Evolutionary conservation across 768 basidiomycete species (phyloP), one percentile per base, ranked within the genome.

Genomic region (Boletus speciosus): DNA sequence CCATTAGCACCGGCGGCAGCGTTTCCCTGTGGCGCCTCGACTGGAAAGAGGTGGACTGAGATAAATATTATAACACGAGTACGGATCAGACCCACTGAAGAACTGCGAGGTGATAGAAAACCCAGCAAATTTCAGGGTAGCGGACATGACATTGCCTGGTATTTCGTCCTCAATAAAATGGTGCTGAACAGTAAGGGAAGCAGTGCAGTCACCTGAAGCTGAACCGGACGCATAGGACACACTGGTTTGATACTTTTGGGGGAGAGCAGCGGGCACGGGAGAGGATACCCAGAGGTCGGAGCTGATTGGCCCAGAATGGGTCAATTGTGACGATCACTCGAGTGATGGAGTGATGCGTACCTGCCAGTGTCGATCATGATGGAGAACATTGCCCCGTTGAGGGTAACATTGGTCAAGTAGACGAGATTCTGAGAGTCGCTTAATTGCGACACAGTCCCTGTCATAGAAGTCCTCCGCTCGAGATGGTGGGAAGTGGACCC

Each of bases 231-330:
- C 85, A 70, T 86, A 87, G 7, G 67, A 61, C 19, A 85, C 76
- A 15, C 62, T 62, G 19, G 74, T 66, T 8, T 68, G 69, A 47
- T 63, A 66, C 3, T 74, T 76, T 36, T 79, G 75, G 25, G 68
- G 59, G 16, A 59, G 71, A 34, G 75, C 76, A 36, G 65, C 65
- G 11, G 71, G 68, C 7, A 84, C 76, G 48, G 54, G 54, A 31
- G 76, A 74, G 10, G 78, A 76, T 6, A 86, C 78, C 79, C 81
- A 86, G 8, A 86, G 67, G 63, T 88, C 86, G 15, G 85, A 85
- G 55, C 85, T 88, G 47, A 37, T 36, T 16, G 16, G n/a, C 31
- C 16, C 12, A 56, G 68, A 69, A 32, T 2, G 6, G 29, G n/a
- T 36, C 9, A 34, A 31, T 41, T 27, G 11, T 29, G 32, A 27